Base-by-base conservation (phyloP, 148 eudicot genomes). In the Agrostemma githago region DNA sequence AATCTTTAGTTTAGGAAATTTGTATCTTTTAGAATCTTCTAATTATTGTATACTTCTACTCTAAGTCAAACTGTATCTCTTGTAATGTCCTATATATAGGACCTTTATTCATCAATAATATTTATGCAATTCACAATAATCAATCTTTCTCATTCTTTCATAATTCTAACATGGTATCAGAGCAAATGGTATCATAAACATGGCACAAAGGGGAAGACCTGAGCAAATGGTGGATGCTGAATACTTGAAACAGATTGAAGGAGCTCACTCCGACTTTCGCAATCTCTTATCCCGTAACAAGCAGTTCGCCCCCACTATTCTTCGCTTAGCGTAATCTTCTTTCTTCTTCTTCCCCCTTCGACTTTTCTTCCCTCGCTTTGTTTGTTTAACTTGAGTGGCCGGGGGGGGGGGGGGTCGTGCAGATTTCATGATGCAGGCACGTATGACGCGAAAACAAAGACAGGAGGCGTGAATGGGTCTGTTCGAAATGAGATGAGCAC, bases 381-480 rank as follows among this genome's bases (percentile, higher is more conserved):
- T 26, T 26, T 26, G 34, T 26, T 26, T 26, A 26, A 26, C 34
- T 26, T 26, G 34, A 26, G 34, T 26, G 34, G 34, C 34, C 34
- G 34, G 34, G 34, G 34, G 34, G 0, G 34, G 34, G 0, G 11
- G 58, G 14, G 62, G 9, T 19, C 43, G 43, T 70, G 76, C 82
- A 91, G 98, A 79, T 93, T 96, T 91, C 98, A 93, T 73, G 96
- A 93, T 75, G 96, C 98, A n/a, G 98, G 89, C 0, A 91, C 90
- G 53, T 91, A 89, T 58, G 88, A 93, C 72, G 90, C 83, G 3
- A 79, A 59, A 72, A 76, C 88, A 8, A 86, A 79, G 43, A 86
- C 89, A n/a, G 98, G 98, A 60, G 98, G 98, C 71, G 92, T 90
- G 16, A 88, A 90, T 82, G 96, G 94, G n/a, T 93, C 98, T 2